Evolutionary conservation across 345 rosid genomes (phyloP), one percentile per base, ranked within the genome.

Genomic region (Syzygium aqueum): DNA sequence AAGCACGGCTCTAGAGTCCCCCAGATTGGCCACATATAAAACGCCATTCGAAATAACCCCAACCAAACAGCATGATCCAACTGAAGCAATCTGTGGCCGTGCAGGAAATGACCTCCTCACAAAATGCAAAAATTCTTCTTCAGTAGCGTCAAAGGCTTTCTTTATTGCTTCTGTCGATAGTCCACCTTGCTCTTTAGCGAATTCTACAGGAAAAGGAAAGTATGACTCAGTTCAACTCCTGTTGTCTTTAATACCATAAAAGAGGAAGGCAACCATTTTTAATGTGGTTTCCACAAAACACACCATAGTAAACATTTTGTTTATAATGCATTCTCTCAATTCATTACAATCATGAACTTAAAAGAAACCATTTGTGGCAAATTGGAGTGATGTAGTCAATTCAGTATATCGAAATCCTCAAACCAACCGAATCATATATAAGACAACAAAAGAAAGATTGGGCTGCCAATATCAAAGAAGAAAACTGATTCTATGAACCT

Each of bases 1-100:
- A 88, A 97, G 99, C 90, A 97, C 99, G 0, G 94, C 99, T 90
- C 99, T 95, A 0, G 99, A 97, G 87, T 97, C 99, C 28, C 99
- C 99, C 13, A 96, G 96, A 91, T 97, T 97, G 4, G 99, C 99
- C 84, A 97, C 96, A 84, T 94, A 97, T 23, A 97, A 88, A 6
- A 94, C 91, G 57, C 90, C 98, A 77, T 95, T 82, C 14, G 98
- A 92, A 86, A 97, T 95, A 0, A 98, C 98, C 87, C 99, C 99
- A 85, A 97, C 94, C 49, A 97, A 92, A 91, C 99, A 97, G 84
- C 99, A 97, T 23, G 99, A 95, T 33, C 99, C 99, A 52, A 95
- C 99, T 43, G 98, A 94, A 89, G 98, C 98, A 88, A 97, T 95
- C 88, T 95, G 96, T 0, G 99, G 99, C 89, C 88, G 94, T 85